phyloP scores from a whole-genome alignment of 495 filamentous ascomycete genomes.

The Lichina pygmaea region DNA sequence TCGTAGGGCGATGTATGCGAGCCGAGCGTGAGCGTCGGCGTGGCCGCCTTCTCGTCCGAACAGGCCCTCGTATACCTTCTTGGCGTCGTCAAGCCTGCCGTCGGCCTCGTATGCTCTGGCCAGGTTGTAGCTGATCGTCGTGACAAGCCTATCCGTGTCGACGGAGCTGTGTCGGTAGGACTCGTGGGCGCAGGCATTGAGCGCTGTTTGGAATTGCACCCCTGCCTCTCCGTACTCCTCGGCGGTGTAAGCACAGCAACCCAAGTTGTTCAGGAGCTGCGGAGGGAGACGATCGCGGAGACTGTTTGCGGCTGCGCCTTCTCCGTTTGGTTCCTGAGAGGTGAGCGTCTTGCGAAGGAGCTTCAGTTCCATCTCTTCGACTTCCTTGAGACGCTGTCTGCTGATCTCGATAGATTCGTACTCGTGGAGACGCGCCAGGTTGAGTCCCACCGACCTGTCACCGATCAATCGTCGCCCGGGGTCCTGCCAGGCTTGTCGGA shows the following conservation, averaged over 20 bases:
- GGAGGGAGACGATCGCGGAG: conserved; percentile 57
- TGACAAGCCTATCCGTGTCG: conserved; percentile 77
- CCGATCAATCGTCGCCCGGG: conserved; percentile 56
- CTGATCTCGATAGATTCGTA: conserved; percentile 62
- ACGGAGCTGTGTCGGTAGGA: conserved; percentile 31
- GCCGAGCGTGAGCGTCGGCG: conserved; percentile 60
- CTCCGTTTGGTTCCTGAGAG: conserved; percentile 8
- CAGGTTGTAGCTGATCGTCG: conserved; percentile 85
- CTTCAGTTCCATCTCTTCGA: conserved; percentile 64
- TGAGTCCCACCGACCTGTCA: conserved; percentile 74
- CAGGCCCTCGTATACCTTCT: conserved; percentile 63
- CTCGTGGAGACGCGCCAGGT: conserved; percentile 79
- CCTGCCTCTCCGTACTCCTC: conserved; percentile 63
- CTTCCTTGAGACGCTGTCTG: conserved; percentile 65
- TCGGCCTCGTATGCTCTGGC: conserved; percentile 86
- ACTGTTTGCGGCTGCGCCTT: conserved; percentile 16
- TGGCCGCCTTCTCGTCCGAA: conserved; percentile 67
- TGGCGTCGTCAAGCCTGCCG: conserved; percentile 54
- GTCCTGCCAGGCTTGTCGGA: conserved; percentile 73
- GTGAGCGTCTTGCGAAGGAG: conserved; percentile 40
- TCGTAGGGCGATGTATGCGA: conserved; percentile 75
- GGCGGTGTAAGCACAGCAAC: conserved; percentile 69
- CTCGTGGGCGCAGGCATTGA: conserved; percentile 60
- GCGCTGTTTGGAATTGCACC: conserved; percentile 62
- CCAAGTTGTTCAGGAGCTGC: conserved; percentile 89